These are phyloP conservation scores for Berberis vulgaris DNA, from an alignment of 164 flowering plant genomes.

Conservation along the genomic window DNA sequence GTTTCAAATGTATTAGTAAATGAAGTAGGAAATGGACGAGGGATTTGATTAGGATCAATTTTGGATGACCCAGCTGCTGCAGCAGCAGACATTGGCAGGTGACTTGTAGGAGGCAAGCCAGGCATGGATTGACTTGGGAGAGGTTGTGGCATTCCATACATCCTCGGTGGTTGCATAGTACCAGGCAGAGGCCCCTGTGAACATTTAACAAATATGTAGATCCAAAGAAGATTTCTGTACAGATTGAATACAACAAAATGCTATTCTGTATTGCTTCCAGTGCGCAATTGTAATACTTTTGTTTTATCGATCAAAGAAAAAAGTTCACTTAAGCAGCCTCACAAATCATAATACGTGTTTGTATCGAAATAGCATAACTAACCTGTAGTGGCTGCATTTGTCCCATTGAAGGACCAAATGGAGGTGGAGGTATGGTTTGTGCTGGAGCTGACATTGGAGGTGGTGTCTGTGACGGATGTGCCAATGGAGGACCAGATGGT, in stretches of 20 bases:
- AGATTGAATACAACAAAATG: background rate
- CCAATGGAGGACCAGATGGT: slow-evolving; percentile 12
- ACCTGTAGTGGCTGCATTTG: slow-evolving; percentile 47
- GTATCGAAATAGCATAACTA: slow-evolving; percentile 6
- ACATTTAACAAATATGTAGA: slow-evolving; percentile 3
- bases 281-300: background rate
- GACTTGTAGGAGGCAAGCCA: slow-evolving; percentile 48
- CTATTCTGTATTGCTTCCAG: background rate
- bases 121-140: slow-evolving; percentile 56
- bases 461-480: slow-evolving; percentile 8
- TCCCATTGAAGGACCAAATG: slow-evolving; percentile 28
- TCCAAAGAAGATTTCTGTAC: background rate
- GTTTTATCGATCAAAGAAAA: background rate
- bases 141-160: slow-evolving; percentile 74
- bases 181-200: slow-evolving; percentile 33
- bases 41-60: slow-evolving; percentile 94
- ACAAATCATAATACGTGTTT: too few relatives aligned
- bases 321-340: too few relatives aligned
- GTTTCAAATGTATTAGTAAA: slow-evolving; percentile 57
- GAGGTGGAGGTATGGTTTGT: slow-evolving; percentile 26
- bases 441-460: slow-evolving; percentile 16
- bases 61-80: slow-evolving; percentile 54
- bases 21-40: slow-evolving; percentile 70
- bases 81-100: slow-evolving; percentile 35
- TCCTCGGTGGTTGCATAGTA: slow-evolving; percentile 50